phyloP scores from a whole-genome alignment of 768 basidiomycete species.

The Suillus clintonianus region DNA sequence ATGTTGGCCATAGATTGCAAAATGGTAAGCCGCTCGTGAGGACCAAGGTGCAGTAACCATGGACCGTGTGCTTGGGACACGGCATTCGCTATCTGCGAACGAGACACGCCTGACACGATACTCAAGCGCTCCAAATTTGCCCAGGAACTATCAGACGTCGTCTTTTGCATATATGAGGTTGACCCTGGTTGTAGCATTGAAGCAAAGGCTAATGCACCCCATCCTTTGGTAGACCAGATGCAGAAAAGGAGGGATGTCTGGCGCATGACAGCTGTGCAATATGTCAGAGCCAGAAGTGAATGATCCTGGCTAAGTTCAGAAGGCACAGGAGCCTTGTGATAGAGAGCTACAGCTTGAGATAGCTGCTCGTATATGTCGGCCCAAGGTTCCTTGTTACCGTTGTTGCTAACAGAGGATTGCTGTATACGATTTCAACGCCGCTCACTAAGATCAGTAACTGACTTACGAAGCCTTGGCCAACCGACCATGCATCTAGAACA shows the following conservation, averaged over 20 bases:
- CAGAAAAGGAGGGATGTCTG: slow-evolving; percentile 76
- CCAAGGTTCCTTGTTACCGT: slow-evolving; percentile 65
- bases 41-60: slow-evolving; percentile 80
- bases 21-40: slow-evolving; percentile 71
- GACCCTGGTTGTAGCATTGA: slow-evolving; percentile 71
- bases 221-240: slow-evolving; percentile 85
- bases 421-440: slow-evolving; percentile 31
- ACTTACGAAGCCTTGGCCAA: slow-evolving; percentile 71
- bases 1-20: slow-evolving; percentile 72
- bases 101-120: slow-evolving; percentile 66
- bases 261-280: slow-evolving; percentile 65
- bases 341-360: slow-evolving; percentile 59
- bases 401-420: slow-evolving; percentile 54
- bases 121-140: slow-evolving; percentile 66
- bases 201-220: slow-evolving; percentile 77
- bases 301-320: slow-evolving; percentile 56
- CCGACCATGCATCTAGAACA: slow-evolving; percentile 83
- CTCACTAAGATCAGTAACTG: slow-evolving; percentile 6
- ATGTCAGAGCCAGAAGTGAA: slow-evolving; percentile 67
- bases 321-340: slow-evolving; percentile 56
- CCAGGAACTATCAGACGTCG: slow-evolving; percentile 50
- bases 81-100: slow-evolving; percentile 63
- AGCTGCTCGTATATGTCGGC: slow-evolving; percentile 73
- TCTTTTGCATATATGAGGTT: slow-evolving; percentile 60
- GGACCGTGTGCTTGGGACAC: slow-evolving; percentile 83